phyloP scores from a whole-genome alignment of 352 stramenopile genomes.

The Pseudoperonospora humuli region DNA sequence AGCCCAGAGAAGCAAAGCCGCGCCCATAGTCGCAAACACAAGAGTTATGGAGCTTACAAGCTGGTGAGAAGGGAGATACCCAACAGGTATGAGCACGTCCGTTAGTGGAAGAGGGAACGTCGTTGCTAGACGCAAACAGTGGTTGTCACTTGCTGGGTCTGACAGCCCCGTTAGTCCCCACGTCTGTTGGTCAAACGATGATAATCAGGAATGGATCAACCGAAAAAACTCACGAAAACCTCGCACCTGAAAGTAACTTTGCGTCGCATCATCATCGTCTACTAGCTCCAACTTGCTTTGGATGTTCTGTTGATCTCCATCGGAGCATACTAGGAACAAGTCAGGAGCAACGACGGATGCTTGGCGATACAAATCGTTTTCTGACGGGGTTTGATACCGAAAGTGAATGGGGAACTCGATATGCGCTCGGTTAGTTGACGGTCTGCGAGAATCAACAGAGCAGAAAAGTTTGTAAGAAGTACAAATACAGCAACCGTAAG shows the following conservation, averaged over 20 bases:
- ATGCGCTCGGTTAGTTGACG: slow-evolving; percentile 9
- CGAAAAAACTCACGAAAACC: background rate
- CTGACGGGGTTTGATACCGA: slow-evolving; percentile 48
- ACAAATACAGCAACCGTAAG: background rate
- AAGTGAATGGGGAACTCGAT: slow-evolving; percentile 54
- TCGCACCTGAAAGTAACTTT: slow-evolving; percentile 16
- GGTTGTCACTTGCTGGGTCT: background rate
- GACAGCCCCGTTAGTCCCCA: slow-evolving; percentile 7
- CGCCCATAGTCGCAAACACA: slow-evolving; percentile 28
- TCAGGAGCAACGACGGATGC: slow-evolving; percentile 39
- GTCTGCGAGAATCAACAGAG: slow-evolving; percentile 5
- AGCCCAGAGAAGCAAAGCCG: slow-evolving; percentile 33
- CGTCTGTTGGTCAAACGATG: slow-evolving; percentile 5
- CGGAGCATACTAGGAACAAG: slow-evolving; percentile 30
- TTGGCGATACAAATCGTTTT: slow-evolving; percentile 26
- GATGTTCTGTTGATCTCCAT: background rate
- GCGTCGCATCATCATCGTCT: slow-evolving; percentile 5
- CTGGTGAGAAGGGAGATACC: slow-evolving; percentile 29
- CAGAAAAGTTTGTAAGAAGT: background rate
- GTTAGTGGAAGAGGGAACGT: slow-evolving; percentile 13
- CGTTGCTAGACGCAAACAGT: slow-evolving; percentile 26
- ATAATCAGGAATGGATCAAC: slow-evolving; percentile 1
- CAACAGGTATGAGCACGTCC: slow-evolving; percentile 30
- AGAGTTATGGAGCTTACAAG: slow-evolving; percentile 45
- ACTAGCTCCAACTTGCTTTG: background rate